Evolutionary conservation across 805 yeast species (phyloP).

Genomic region (Candida golubevii): DNA sequence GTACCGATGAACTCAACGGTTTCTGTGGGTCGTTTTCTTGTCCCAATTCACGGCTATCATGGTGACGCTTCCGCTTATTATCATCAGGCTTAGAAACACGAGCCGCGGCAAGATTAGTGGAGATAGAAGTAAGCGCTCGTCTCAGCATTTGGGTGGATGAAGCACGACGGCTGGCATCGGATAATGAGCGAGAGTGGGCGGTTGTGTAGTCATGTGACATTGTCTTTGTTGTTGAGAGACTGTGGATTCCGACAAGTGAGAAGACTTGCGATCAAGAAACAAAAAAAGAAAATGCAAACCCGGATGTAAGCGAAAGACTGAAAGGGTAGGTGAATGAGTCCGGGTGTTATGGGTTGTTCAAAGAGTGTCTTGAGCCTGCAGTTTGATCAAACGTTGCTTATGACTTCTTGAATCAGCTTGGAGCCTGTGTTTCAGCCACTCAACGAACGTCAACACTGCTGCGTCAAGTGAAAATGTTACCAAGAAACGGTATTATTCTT

Average conservation of each 20-base stretch:
- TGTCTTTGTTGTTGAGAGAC: no score
- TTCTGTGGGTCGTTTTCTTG: constrained; percentile 13
- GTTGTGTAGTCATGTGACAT: constrained; percentile 6
- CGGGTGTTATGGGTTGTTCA: no score
- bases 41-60: constrained; percentile 14
- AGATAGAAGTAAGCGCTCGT: constrained; percentile 13
- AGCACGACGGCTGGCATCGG: constrained; percentile 11
- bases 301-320: neutral
- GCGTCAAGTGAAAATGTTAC: no score
- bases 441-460: no score
- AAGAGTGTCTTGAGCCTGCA: no score
- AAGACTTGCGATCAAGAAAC: no score
- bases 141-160: constrained; percentile 12
- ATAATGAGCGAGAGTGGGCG: constrained; percentile 15
- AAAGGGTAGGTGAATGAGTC: neutral
- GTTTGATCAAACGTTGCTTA: no score
- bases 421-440: no score
- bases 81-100: constrained; percentile 18
- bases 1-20: constrained; percentile 8
- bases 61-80: constrained; percentile 14
- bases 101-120: constrained; percentile 16
- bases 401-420: no score
- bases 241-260: no score
- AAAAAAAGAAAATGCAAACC: no score
- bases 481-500: no score